Base-by-base conservation (phyloP, 305 asterid genomes). In the Fraxinus paxiana region DNA sequence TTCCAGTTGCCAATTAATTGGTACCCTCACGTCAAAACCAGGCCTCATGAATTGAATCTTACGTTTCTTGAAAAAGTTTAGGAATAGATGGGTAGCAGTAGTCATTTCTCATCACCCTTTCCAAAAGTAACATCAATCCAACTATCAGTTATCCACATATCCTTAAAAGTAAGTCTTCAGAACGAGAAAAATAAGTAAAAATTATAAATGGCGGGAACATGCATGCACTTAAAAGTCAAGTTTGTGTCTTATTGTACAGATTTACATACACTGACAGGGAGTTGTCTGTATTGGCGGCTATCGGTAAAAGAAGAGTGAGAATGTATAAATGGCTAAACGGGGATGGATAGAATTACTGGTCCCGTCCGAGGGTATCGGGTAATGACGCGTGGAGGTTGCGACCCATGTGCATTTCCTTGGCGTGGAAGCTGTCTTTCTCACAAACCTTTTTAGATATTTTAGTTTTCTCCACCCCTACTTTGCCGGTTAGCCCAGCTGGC, bases 361-460 rank as follows among this genome's bases (percentile, higher is more conserved):
- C 79, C 79, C 34, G 59, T 28, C 20, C n/a, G 43, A 37, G 69
- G 46, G 75, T 61, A 2, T 30, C 18, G 87, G 87, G 87, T 9
- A 8, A 24, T 2, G 82, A 82, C 87, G 79, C 84, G 85, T 85
- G 65, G 76, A 13, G 74, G 46, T 7, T 34, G 2, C 63, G 0
- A 20, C 85, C 85, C 85, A 85, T 85, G 87, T 85, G 87, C 87
- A 17, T 38, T 41, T 18, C 75, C 75, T 76, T 77, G 81, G 77
- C 85, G 38, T 83, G 76, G 82, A 78, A 83, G 41, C 80, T 74
- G 75, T 75, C 78, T 3, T 75, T 81, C 70, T 67, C 59, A 9
- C 34, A 4, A 2, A 4, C 17, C 56, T 41, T 46, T 46, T 75
- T 1, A 17, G 61, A 63, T 9, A 22, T 61, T 61, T 61, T 54